Base-by-base conservation (phyloP, 2,329 filamentous ascomycete genomes). In the Apiospora pterosperma region DNA sequence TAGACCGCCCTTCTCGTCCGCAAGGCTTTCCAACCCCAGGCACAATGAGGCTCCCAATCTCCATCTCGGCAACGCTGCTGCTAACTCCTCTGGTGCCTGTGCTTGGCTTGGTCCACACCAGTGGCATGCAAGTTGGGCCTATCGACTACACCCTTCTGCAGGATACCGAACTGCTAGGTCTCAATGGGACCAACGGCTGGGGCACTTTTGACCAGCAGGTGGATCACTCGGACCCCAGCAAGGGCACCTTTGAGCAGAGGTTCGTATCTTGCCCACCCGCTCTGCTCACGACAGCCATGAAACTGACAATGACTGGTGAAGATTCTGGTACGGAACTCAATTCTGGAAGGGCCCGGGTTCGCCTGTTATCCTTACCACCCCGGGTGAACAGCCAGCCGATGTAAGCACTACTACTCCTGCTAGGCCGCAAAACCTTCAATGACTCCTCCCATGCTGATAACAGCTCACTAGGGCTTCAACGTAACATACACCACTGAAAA, bases 161-260 rank as follows among this genome's bases (percentile, higher is more conserved):
- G 25, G 67, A 69, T 39, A 67, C 62, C n/a, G 38, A 67, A 36
- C 62, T 67, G 61, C 36, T 59, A n/a, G 65, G 64, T 44, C 55
- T 61, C 59, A 69, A 68, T 21, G 61, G 61, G 59, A 71, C 69
- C 39, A 28, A 61, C 14, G 74, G 74, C 62, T 73, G 69, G 69
- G 72, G 71, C 60, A 73, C 70, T 25, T 81, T 81, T 62, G 72
- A 78, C 67, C 79, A 81, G 75, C 74, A 78, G 38, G 68, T 81
- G 59, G 77, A 81, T 69, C 79, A 81, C 73, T 59, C 69, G 48
- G 72, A 79, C 65, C 75, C 78, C n/a, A 69, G 69, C 16, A 75
- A 76, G 39, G 79, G 79, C 64, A 81, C 78, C 41, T 81, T 81
- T 65, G 68, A 71, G 67, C 78, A 81, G 72, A 72, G 77, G 36